These are phyloP conservation scores for Cardamine chenopodiifolia DNA, from an alignment of 345 rosid genomes.

Conservation along the genomic window DNA sequence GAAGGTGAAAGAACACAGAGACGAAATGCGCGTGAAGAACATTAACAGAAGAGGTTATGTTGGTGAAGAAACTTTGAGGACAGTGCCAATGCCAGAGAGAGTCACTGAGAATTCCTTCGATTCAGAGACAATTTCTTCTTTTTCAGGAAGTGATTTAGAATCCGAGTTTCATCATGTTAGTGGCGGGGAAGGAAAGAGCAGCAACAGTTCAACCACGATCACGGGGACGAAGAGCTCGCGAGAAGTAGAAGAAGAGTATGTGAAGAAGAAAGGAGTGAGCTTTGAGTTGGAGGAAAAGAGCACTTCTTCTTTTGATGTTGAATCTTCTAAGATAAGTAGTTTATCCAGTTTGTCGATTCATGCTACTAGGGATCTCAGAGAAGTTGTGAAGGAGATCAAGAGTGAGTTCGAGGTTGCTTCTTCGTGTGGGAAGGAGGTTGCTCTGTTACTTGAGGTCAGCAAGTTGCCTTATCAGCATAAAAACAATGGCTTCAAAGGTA, in stretches of 20 bases:
- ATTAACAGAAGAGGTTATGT: slow-evolving; percentile 40
- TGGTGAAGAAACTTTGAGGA: slow-evolving; percentile 61
- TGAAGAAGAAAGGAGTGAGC: slow-evolving; percentile 65
- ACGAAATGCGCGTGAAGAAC: slow-evolving; percentile 21
- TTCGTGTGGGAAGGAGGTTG: slow-evolving; percentile 83
- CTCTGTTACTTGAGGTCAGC: slow-evolving; percentile 80
- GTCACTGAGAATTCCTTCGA: slow-evolving; percentile 38
- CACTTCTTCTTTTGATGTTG: slow-evolving; percentile 46
- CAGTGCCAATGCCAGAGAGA: slow-evolving; percentile 47
- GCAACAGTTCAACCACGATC: slow-evolving; percentile 42
- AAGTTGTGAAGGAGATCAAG: slow-evolving; percentile 81
- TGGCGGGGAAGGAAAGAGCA: slow-evolving; percentile 25
- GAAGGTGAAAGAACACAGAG: slow-evolving; percentile 33
- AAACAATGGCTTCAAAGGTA: slow-evolving; percentile 69
- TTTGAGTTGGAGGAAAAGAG: slow-evolving; percentile 72
- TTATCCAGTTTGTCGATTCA: slow-evolving; percentile 62
- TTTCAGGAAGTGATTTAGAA: slow-evolving; percentile 33
- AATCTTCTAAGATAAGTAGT: slow-evolving; percentile 69
- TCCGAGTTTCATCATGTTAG: slow-evolving; percentile 38
- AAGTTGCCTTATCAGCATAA: slow-evolving; percentile 78
- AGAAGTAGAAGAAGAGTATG: slow-evolving; percentile 47
- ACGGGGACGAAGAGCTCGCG: slow-evolving; percentile 47
- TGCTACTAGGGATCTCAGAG: slow-evolving; percentile 76
- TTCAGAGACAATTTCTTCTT: slow-evolving; percentile 34
- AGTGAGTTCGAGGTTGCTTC: slow-evolving; percentile 80